Conservation (phyloP, 176 grass and related monocot species). For the Oryza meridionalis region DNA sequence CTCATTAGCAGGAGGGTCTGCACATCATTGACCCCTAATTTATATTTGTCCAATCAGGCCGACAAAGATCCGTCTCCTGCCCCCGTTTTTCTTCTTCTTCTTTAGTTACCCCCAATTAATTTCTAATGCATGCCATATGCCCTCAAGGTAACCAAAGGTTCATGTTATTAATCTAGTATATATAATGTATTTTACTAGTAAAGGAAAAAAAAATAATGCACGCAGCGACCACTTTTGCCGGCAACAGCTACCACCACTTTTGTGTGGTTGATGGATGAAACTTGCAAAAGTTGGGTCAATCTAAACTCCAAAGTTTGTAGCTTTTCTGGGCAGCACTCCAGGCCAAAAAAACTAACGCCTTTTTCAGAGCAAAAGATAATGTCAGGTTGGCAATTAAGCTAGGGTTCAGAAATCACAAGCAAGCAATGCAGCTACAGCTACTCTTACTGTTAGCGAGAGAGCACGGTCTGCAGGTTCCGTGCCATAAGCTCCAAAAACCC, state of each 20-base stretch:
- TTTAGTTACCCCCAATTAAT: background rate
- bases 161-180: background rate
- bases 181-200: background rate
- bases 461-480: background rate
- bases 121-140: background rate
- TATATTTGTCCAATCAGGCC: conserved; percentile 25
- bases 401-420: background rate
- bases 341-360: background rate
- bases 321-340: conserved; percentile 3
- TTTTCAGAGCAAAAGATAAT: conserved; percentile 13
- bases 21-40: conserved; percentile 33
- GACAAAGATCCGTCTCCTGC: conserved; percentile 36
- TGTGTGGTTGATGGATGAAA: conserved; percentile 22
- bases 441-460: background rate
- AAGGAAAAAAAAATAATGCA: background rate
- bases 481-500: background rate
- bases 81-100: background rate
- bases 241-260: background rate
- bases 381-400: conserved; percentile 17
- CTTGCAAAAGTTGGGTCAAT: conserved; percentile 37
- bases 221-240: background rate
- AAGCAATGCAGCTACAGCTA: background rate
- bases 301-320: conserved; percentile 50
- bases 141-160: background rate
- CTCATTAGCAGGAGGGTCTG: conserved; percentile 10